Base-by-base conservation (phyloP, 202 grass and related monocot species). In the Elaeis oleifera region DNA sequence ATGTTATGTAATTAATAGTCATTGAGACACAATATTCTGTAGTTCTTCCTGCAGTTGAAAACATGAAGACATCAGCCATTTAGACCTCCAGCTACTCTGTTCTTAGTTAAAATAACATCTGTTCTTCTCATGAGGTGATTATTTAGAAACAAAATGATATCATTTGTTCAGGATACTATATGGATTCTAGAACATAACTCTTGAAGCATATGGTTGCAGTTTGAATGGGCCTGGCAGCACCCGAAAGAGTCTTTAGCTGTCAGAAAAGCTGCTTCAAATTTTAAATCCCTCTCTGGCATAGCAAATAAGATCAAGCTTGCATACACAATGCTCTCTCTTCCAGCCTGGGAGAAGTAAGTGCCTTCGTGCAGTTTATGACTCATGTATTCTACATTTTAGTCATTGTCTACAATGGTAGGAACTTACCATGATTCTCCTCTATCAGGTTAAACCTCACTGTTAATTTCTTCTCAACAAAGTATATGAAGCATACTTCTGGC, bases 181-280 rank as follows among this genome's bases (percentile, higher is more conserved):
- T 36, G 9, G 1, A 44, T 44, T 44, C 9, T 44, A 44, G 11
- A 14, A 44, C 36, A 13, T 44, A 44, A 44, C 36, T 24, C 48
- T 24, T 64, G 48, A 13, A 64, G 6, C 20, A 16, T 19, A 13
- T 24, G 48, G 20, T 27, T 80, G 83, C 68, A 97, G 88, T 97
- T 97, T 70, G 92, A 97, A 72, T 97, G 88, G 92, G 92, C 92
- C 23, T 97, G 92, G 87, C 92, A 92, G 59, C 88, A 97, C 57
- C 92, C 92, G 5, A 75, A 8, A 23, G 77, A 89, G 63, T 97
- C 92, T 19, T 54, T 91, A 51, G 88, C 92, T 23, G 92, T 86
- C 18, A 86, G 92, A 64, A 81, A 92, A 72, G 88, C 82, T 9
- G 92, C 88, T 16, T 63, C 79, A 4, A 65, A 32, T 63, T 92